These are phyloP conservation scores for Fimicolochytrium jonesii DNA, from an alignment of 192 early-diverging fungal genomes.

Conservation along the genomic window DNA sequence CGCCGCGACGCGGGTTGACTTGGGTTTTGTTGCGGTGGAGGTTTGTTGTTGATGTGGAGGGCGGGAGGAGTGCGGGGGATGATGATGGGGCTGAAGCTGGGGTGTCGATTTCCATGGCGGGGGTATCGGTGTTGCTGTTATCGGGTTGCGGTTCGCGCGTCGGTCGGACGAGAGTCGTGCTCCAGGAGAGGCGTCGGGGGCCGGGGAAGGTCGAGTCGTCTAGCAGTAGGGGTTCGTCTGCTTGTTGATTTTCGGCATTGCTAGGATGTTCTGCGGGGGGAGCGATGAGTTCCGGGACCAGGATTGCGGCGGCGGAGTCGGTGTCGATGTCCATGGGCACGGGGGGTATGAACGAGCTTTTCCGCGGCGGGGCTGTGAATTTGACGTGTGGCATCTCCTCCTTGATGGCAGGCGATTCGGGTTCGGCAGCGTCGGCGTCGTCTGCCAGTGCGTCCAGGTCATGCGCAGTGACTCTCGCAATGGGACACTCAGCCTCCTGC, in stretches of 20 bases:
- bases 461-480: slow-evolving; percentile 13
- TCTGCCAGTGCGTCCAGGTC: slow-evolving; percentile 19
- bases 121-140: not conserved
- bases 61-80: not conserved
- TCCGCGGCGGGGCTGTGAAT: not conserved
- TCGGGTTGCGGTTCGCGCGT: not conserved
- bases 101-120: not conserved
- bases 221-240: not conserved
- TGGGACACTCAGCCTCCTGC: slow-evolving; percentile 8
- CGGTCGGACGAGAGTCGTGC: not conserved
- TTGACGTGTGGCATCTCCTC: not conserved
- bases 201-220: too few relatives aligned
- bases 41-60: not conserved
- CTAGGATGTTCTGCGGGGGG: not conserved
- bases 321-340: not conserved
- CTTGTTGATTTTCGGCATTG: not conserved
- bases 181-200: slow-evolving; percentile 37
- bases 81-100: not conserved
- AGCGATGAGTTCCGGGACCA: not conserved
- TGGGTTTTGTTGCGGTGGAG: not conserved
- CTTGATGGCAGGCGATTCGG: not conserved
- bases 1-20: too few relatives aligned
- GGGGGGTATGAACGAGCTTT: not conserved
- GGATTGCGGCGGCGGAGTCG: not conserved
- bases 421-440: slow-evolving; percentile 9